phyloP scores from a whole-genome alignment of 441 rosid species.

The Corymbia citriodora region DNA sequence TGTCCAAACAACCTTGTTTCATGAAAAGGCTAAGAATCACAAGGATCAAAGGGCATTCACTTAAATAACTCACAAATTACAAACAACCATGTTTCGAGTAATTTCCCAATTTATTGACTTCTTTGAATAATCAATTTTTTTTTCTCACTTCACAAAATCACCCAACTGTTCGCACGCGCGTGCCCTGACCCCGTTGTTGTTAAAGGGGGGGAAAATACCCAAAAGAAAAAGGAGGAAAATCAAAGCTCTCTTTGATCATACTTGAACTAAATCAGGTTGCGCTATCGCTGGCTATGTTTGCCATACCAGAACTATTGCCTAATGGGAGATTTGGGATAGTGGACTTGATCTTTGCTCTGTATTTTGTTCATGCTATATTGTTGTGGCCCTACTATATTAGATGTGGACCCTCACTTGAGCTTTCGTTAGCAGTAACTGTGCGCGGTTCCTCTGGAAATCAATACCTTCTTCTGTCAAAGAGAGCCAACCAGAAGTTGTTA shows the following conservation, averaged over 20 bases:
- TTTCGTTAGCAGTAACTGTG: slow-evolving; percentile 57
- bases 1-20: no score
- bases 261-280: not conserved
- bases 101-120: no score
- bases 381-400: not conserved
- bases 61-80: no score
- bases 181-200: no score
- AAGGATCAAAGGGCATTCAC: no score
- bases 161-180: no score
- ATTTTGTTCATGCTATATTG: not conserved
- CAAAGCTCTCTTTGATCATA: not conserved
- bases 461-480: slow-evolving; percentile 62
- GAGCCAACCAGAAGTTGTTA: slow-evolving; percentile 62
- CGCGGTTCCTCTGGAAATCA: slow-evolving; percentile 86
- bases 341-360: not conserved
- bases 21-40: no score
- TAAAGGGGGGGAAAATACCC: no score
- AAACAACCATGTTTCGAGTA: no score
- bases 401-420: not conserved
- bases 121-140: no score
- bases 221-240: no score
- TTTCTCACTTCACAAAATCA: no score
- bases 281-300: not conserved
- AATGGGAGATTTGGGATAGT: not conserved
- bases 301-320: not conserved